These are phyloP conservation scores for Tilletiopsis washingtonensis DNA, from an alignment of 1,284 basidiomycete genomes.

Conservation along the genomic window DNA sequence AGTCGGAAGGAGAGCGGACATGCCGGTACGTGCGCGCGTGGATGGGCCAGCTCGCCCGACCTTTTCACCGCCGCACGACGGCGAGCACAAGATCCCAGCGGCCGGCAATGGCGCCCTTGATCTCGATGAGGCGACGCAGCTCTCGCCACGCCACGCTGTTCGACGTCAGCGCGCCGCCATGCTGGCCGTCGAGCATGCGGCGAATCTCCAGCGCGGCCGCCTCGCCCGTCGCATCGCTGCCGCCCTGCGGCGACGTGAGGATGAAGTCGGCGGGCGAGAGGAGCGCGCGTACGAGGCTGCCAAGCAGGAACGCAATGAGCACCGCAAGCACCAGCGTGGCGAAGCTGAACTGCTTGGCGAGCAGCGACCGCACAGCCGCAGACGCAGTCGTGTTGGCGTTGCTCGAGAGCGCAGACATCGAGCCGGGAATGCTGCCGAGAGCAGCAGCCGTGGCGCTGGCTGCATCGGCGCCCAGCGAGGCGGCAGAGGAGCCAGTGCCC, in stretches of 20 bases:
- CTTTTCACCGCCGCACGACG: constrained; percentile 3
- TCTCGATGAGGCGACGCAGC: constrained; percentile 12
- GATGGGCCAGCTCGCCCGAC: too few relatives aligned
- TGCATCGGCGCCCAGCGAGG: constrained; percentile 1
- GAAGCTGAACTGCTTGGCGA: constrained; percentile 20
- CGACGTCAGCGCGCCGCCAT: background rate
- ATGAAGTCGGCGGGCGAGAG: constrained; percentile 87
- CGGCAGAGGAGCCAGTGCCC: background rate
- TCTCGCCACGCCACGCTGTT: constrained; percentile 7
- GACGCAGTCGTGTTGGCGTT: background rate
- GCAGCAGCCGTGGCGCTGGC: too few relatives aligned
- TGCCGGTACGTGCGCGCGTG: too few relatives aligned
- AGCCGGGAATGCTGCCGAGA: background rate
- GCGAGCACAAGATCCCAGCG: constrained; percentile 17
- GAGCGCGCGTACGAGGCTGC: constrained; percentile 76
- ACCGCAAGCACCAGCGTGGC: constrained; percentile 59
- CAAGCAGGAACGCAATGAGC: constrained; percentile 80
- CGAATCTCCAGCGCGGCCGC: background rate
- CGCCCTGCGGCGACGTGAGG: constrained; percentile 15
- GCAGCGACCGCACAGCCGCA: constrained; percentile 2
- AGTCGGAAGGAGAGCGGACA: too few relatives aligned
- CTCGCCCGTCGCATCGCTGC: background rate
- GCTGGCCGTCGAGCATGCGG: background rate
- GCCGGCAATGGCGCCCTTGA: constrained; percentile 10
- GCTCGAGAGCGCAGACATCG: background rate